Evolutionary conservation across 2,329 filamentous ascomycete genomes (phyloP), one percentile per base, ranked within the genome.

Genomic region (Talaromyces sp.): DNA sequence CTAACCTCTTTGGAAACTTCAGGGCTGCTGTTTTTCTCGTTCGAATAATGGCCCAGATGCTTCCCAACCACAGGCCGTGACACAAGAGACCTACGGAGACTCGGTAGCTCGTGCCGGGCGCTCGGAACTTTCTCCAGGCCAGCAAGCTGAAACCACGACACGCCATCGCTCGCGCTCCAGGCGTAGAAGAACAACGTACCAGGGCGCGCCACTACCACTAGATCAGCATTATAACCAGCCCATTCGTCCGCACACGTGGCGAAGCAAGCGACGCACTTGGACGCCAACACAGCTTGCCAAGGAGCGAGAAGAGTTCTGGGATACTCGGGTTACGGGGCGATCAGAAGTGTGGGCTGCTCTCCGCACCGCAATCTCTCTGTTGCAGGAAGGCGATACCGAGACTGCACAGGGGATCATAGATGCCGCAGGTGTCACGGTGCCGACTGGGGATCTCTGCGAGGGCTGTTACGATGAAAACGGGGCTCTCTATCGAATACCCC

Each of bases 221-320:
- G 70, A 68, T 53, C 82, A 89, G 68, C 88, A 89, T 70, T 88
- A 89, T 70, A 89, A 91, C 68, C 84, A 84, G 66, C 88, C 89
- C 1, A 78, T 93, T 43, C 83, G 83, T 51, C 81, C 80, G 0
- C 88, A 89, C 66, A 76, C 82, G 58, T 92, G 89, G 89, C 78
- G 78, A 13, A 85, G 87, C 60, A 82, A 81, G 63, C 80, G 82
- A 58, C 84, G 84, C 21, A 75, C 78, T 17, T 96, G 90, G 90
- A 92, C 89, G 0, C 85, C 83, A n/a, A 70, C 76, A 17, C 79
- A 88, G 58, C 79, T 96, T 2, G 84, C 86, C 61, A 81, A 81
- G 32, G 90, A 96, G 76, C 84, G 93, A 55, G 78, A 77, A 55
- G 91, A 91, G 63, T 97, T 96, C 80, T 98, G 96, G 75, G 92